Evolutionary conservation across 257 asterid genomes (phyloP), one percentile per base, ranked within the genome.

Genomic region (Penstemon davidsonii): DNA sequence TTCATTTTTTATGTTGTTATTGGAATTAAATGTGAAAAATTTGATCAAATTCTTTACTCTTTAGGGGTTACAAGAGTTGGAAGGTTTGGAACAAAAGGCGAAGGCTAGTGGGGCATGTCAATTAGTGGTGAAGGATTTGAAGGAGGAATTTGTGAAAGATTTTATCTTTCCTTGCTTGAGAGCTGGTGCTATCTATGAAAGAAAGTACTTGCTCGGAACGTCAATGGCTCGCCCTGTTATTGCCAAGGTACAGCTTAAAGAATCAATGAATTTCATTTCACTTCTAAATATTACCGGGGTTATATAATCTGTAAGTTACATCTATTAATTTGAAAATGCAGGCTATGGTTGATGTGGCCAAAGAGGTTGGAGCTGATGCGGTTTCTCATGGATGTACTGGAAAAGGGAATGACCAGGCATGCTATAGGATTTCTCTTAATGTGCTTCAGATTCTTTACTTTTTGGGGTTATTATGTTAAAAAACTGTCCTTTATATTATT

Each of bases 311-410:
- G 3, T 53, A 67, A 76, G 38, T 68, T 64, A 13, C 42, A 9
- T 37, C 12, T 72, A 47, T 38, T 68, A 59, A 54, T 52, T 77
- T 60, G 66, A 50, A n/a, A 53, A 73, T 73, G 76, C 87, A 90
- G 99, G 99, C 99, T 7, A 93, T 90, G 99, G 99, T 93, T 67
- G 99, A 93, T 83, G 97, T 81, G 64, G 99, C 99, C 55, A 84
- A 82, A 76, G 97, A 87, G 74, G 97, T 93, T 79, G 99, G 99
- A 67, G 99, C 99, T 55, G 99, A 93, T 85, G 97, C 97, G 44
- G 97, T 93, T 79, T 77, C 95, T 68, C 99, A 90, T 82, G 97
- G 99, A 69, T 93, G 99, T 78, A 93, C 99, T 0, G 97, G 99
- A 64, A 93, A 90, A 75, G 99, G 97, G 83, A 93, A 90, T 69